Evolutionary conservation across 345 rosid genomes (phyloP).

Genomic region (Aurinia saxatilis): DNA sequence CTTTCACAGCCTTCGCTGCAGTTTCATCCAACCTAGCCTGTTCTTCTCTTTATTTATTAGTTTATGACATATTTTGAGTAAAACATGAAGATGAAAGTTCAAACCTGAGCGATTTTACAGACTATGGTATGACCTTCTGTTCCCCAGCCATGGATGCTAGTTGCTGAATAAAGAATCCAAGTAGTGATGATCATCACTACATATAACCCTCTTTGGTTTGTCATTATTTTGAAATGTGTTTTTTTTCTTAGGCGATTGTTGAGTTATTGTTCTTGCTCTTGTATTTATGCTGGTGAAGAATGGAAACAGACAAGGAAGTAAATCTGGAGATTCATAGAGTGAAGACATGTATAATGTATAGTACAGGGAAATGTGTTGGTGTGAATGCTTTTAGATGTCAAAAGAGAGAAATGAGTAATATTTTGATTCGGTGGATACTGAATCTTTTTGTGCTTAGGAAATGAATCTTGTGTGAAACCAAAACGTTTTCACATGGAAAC

Average conservation of each 20-base stretch:
- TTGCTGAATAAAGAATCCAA: slow-evolving; percentile 16
- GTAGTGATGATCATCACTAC: slow-evolving; percentile 7
- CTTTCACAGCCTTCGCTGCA: slow-evolving; percentile 47
- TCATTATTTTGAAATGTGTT: slow-evolving; percentile 5
- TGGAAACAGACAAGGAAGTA: slow-evolving; percentile 4
- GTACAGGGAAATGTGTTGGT: neutral
- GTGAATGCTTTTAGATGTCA: neutral
- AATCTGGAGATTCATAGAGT: neutral
- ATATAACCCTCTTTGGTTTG: slow-evolving; percentile 7
- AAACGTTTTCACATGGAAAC: neutral
- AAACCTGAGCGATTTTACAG: slow-evolving; percentile 77
- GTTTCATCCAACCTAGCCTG: slow-evolving; percentile 55
- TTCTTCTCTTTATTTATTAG: neutral
- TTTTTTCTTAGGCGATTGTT: neutral
- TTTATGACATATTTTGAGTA: neutral
- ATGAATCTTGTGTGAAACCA: slow-evolving; percentile 18
- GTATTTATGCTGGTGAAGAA: slow-evolving; percentile 8
- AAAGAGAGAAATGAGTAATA: neutral
- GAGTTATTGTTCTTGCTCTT: neutral
- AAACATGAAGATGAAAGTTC: neutral
- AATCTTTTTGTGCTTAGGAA: slow-evolving; percentile 1
- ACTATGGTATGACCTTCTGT: slow-evolving; percentile 57
- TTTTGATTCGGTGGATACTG: slow-evolving; percentile 6
- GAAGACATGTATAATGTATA: neutral
- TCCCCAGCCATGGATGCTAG: slow-evolving; percentile 48